These are phyloP conservation scores for Lobulomyces angularis DNA, from an alignment of 192 early-diverging fungal species.

Conservation along the genomic window DNA sequence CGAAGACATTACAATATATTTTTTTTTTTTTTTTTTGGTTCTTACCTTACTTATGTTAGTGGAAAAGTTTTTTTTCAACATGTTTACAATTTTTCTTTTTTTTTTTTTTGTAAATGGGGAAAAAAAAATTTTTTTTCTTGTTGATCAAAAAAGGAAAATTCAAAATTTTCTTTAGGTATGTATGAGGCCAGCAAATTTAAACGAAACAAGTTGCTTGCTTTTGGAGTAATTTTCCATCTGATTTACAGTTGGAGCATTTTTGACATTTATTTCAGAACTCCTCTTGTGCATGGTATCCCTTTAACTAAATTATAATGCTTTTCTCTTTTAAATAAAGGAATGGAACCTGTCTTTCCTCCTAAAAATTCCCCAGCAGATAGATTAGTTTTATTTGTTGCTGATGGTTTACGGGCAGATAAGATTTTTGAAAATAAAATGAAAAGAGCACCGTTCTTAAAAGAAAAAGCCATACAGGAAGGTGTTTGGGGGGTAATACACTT, in stretches of 20 bases:
- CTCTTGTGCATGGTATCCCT: slow-evolving; percentile 95
- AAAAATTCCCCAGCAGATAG: slow-evolving; percentile 67
- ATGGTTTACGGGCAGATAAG: slow-evolving; percentile 88
- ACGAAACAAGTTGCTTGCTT: slow-evolving; percentile 46
- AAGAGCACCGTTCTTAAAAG: slow-evolving; percentile 27
- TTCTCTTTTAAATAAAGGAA: too few species aligned
- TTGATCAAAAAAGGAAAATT: too few species aligned
- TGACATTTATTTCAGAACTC: slow-evolving; percentile 98
- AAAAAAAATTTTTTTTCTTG: too few species aligned
- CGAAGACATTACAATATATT: too few species aligned
- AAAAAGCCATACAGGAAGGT: slow-evolving; percentile 20
- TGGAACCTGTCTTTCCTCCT: slow-evolving; percentile 69
- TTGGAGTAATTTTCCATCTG: slow-evolving; percentile 84
- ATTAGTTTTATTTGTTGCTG: slow-evolving; percentile 77
- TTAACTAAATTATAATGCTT: too few species aligned
- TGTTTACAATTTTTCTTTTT: too few species aligned
- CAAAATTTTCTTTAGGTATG: too few species aligned
- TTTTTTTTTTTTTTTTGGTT: too few species aligned
- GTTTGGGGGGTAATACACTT: slow-evolving; percentile 37
- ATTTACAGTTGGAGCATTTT: slow-evolving; percentile 86
- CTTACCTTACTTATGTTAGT: too few species aligned
- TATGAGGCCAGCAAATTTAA: too few species aligned
- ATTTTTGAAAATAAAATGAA: slow-evolving; percentile 52
- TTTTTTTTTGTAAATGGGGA: too few species aligned
- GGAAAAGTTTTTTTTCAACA: too few species aligned